phyloP scores from a whole-genome alignment of 1,284 basidiomycete species.

The Uromyces viciae-fabae region DNA sequence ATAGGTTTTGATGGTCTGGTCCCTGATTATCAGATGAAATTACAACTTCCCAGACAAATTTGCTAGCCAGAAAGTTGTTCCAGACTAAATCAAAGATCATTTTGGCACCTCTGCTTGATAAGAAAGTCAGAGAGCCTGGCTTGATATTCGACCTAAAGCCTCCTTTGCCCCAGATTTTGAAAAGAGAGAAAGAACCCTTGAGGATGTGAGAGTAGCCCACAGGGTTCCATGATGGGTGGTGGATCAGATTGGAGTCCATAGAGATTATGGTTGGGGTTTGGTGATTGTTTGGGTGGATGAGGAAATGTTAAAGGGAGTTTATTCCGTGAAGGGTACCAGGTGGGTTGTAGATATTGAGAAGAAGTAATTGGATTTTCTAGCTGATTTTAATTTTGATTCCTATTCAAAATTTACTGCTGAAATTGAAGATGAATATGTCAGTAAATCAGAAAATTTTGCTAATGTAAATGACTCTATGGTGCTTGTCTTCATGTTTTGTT shows the following conservation, averaged over 20 bases:
- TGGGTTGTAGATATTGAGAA: background rate
- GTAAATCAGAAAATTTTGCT: background rate
- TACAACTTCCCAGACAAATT: background rate
- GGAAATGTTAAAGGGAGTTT: background rate
- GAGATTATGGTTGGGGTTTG: background rate
- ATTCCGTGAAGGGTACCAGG: background rate
- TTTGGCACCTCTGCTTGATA: background rate
- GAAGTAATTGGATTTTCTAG: background rate
- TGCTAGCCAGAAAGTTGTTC: background rate
- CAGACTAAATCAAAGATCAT: constrained; percentile 14
- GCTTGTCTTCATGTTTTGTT: background rate
- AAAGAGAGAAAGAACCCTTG: background rate
- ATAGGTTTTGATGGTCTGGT: constrained; percentile 15
- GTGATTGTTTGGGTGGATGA: background rate
- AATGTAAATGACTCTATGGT: background rate
- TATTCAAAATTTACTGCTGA: background rate
- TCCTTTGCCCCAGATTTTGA: background rate
- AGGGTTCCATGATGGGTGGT: constrained; percentile 16
- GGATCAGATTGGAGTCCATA: constrained; percentile 33
- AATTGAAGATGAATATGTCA: background rate
- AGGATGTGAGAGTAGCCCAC: background rate
- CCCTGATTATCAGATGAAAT: background rate
- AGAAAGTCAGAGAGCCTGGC: background rate
- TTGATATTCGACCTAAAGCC: background rate
- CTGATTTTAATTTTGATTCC: background rate